Conservation (phyloP, 768 basidiomycete genomes). For the Scleroderma citrinum region DNA sequence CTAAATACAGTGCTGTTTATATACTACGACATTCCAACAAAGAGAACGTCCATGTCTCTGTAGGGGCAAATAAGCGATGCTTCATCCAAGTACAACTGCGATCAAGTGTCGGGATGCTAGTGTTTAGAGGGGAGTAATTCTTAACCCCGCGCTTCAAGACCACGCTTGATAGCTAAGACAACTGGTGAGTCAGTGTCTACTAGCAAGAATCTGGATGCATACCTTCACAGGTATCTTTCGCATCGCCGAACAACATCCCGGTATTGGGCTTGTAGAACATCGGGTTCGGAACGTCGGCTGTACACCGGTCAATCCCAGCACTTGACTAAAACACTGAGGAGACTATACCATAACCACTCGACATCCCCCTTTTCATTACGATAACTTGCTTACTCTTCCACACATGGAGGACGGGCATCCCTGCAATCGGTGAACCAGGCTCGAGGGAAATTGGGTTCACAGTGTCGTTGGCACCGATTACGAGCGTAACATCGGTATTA, state of each 20-base stretch:
- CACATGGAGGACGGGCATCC: constrained; percentile 88
- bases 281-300: constrained; percentile 88
- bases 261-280: constrained; percentile 92
- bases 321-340: not conserved
- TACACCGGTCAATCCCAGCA: not conserved
- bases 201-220: constrained; percentile 8
- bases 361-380: constrained; percentile 90
- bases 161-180: constrained; percentile 50
- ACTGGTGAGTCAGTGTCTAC: not conserved
- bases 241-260: constrained; percentile 90
- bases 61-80: no score
- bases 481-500: constrained; percentile 85
- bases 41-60: no score
- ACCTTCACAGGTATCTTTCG: constrained; percentile 89
- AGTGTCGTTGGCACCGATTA: constrained; percentile 90
- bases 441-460: constrained; percentile 89
- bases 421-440: constrained; percentile 81
- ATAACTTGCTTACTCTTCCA: constrained; percentile 93
- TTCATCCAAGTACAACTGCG: no score
- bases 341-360: constrained; percentile 76
- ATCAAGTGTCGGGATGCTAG: not conserved
- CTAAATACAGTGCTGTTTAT: constrained; percentile 22
- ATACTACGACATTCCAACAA: constrained; percentile 23
- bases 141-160: constrained; percentile 37
- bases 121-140: not conserved